Base-by-base conservation (phyloP, 2,329 filamentous ascomycete species). In the Arthrobotrys pseudoclavata region DNA sequence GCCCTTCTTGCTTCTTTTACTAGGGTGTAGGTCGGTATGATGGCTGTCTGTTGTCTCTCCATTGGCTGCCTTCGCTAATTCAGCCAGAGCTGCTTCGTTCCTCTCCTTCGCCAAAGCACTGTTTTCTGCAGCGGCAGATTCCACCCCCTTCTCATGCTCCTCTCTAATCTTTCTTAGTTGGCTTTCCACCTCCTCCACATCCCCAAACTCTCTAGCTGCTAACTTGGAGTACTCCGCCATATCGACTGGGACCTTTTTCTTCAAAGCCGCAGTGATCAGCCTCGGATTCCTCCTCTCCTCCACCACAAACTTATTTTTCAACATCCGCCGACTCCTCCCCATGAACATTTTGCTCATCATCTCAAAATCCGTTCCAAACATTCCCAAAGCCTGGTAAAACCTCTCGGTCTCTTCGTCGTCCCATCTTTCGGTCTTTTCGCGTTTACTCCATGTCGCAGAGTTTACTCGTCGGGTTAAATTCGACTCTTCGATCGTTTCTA, bases 281-380 rank as follows among this genome's bases (percentile, higher is more conserved):
- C 85, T 84, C 0, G 91, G 89, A 79, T 91, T 87, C 66, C 88
- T 85, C 37, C 89, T 87, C 84, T 96, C 92, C 84, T 96, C 93
- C 77, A 91, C 90, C 81, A 91, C 92, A 84, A 93, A 96, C 83
- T 96, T 96, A 79, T 91, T 87, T 85, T 95, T 95, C 84, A 96
- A 87, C 83, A 92, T 89, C 34, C 90, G 88, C 18, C 93, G 87
- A 76, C 88, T 91, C 81, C 91, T 90, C 79, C 88, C 87, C 0
- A 89, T 88, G 81, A 96, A 94, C 87, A 94, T 89, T 80, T 89
- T 88, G 75, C 88, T 87, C 80, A 96, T 94, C 84, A 92, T 92
- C 82, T 91, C 88, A 82, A 96, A 96, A 82, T 95, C 92, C 0
- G 92, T 95, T 69, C 93, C 93, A 82, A 93, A 94, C 87, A 91